Evolutionary conservation across 2,329 filamentous ascomycete species (phyloP).

Genomic region (Fusarium austroafricanum): DNA sequence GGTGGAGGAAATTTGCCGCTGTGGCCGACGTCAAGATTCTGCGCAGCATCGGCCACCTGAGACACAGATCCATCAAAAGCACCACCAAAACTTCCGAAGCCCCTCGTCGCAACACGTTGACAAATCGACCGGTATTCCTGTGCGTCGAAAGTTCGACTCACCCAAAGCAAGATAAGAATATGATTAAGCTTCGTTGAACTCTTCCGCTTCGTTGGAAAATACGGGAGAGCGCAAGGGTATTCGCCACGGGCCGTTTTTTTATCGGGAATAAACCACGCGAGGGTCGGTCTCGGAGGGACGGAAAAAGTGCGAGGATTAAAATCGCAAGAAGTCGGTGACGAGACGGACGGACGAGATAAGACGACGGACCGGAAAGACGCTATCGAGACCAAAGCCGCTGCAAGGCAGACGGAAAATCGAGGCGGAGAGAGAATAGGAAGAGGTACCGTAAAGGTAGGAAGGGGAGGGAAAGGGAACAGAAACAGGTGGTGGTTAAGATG

Average conservation of each 20-base stretch:
- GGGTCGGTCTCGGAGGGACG: slow-evolving; percentile 43
- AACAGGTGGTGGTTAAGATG: slow-evolving; percentile 40
- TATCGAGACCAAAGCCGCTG: slow-evolving; percentile 42
- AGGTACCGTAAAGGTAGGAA: slow-evolving; percentile 30
- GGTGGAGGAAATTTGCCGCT: slow-evolving; percentile 40
- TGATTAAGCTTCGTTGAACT: slow-evolving; percentile 29
- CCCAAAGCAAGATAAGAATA: slow-evolving; percentile 28
- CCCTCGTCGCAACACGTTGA: slow-evolving; percentile 43
- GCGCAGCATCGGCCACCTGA: slow-evolving; percentile 42
- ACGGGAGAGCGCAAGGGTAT: slow-evolving; percentile 33
- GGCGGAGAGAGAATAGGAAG: slow-evolving; percentile 30
- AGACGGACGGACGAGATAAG: slow-evolving; percentile 4
- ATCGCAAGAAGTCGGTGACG: slow-evolving; percentile 39
- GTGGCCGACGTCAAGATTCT: slow-evolving; percentile 38
- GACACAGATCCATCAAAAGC: slow-evolving; percentile 42
- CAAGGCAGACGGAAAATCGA: slow-evolving; percentile 38
- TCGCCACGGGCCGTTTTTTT: slow-evolving; percentile 38
- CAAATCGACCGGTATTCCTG: slow-evolving; percentile 30
- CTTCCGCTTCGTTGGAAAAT: slow-evolving; percentile 34
- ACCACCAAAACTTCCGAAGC: slow-evolving; percentile 29
- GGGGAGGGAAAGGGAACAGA: slow-evolving; percentile 21
- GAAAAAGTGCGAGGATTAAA: slow-evolving; percentile 38
- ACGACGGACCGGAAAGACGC: slow-evolving; percentile 32
- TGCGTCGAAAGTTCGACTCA: slow-evolving; percentile 37
- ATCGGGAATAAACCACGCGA: slow-evolving; percentile 46